These are phyloP conservation scores for Spiraea crenata DNA, from an alignment of 331 rosid species.

Conservation along the genomic window DNA sequence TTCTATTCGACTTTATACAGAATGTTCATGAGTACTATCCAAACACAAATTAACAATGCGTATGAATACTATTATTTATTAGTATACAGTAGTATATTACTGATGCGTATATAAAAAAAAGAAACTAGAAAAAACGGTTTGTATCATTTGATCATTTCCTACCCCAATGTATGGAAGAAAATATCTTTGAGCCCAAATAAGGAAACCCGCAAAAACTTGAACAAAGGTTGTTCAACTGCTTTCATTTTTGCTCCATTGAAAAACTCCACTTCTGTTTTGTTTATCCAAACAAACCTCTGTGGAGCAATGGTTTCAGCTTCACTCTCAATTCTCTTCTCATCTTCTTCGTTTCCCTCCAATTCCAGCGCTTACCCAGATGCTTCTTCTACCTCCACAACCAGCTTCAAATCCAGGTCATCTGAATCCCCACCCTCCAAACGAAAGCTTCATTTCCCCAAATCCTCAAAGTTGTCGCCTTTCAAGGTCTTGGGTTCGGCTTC, in stretches of 20 bases:
- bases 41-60: no score
- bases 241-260: background rate
- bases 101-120: no score
- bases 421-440: conserved; percentile 35
- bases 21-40: no score
- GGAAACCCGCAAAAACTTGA: background rate
- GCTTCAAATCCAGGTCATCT: conserved; percentile 31
- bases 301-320: conserved; percentile 47
- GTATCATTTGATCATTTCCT: no score
- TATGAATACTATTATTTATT: no score
- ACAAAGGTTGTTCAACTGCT: background rate
- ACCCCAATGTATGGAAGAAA: no score
- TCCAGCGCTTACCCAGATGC: conserved; percentile 37
- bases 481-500: conserved; percentile 25
- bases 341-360: conserved; percentile 49
- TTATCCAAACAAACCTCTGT: conserved; percentile 30
- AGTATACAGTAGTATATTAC: no score
- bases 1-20: no score
- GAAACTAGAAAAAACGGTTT: no score
- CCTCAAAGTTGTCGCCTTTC: conserved; percentile 30
- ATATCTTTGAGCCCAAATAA: background rate
- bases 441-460: conserved; percentile 25
- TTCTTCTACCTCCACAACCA: conserved; percentile 37
- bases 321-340: conserved; percentile 45
- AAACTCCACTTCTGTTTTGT: conserved; percentile 19